A percentile compares a stretch with the other conserved stretches of the same genome.
Conservation (phyloP, 768 basidiomycete species). For the Mycena vulgaris region DNA sequence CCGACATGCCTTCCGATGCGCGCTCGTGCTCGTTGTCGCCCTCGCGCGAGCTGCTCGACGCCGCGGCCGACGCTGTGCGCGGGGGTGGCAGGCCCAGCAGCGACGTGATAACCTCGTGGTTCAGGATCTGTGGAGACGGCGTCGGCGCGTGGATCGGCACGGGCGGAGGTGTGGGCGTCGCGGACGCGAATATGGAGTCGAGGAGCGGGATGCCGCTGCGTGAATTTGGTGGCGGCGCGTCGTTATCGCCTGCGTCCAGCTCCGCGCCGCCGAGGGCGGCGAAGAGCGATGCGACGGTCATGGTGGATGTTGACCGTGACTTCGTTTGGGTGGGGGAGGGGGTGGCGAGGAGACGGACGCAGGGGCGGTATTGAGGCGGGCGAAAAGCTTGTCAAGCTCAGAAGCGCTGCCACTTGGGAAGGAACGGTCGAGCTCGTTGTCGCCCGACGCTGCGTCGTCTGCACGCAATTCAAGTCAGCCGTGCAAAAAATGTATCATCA, state of each 20-base stretch:
- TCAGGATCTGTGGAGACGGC: conserved; percentile 74
- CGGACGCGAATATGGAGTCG: conserved; percentile 84
- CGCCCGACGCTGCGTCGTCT: conserved; percentile 25
- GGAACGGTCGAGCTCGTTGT: conserved; percentile 6
- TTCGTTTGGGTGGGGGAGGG: conserved; percentile 39
- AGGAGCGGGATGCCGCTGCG: conserved; percentile 72
- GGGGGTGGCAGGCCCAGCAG: conserved; percentile 71
- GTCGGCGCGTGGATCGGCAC: conserved; percentile 35
- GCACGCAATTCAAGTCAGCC: not conserved
- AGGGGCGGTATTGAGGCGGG: conserved; percentile 51
- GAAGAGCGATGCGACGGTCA: conserved; percentile 66
- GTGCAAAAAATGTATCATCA: not conserved
- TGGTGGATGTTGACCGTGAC: conserved; percentile 54
- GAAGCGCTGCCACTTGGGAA: conserved; percentile 50
- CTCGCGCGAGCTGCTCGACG: conserved; percentile 66
- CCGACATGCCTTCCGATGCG: conserved; percentile 55
- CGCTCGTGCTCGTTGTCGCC: conserved; percentile 71
- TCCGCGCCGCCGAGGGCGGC: conserved; percentile 51
- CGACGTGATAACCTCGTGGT: conserved; percentile 77
- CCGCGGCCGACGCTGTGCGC: conserved; percentile 55
- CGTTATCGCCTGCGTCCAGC: conserved; percentile 36
- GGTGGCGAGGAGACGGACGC: conserved; percentile 8
- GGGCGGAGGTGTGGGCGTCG: conserved; percentile 45
- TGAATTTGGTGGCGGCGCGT: conserved; percentile 48
- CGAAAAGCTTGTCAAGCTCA: conserved; percentile 65